phyloP scores from a whole-genome alignment of 2,329 filamentous ascomycete species.

The Huntiella bhutanensis region DNA sequence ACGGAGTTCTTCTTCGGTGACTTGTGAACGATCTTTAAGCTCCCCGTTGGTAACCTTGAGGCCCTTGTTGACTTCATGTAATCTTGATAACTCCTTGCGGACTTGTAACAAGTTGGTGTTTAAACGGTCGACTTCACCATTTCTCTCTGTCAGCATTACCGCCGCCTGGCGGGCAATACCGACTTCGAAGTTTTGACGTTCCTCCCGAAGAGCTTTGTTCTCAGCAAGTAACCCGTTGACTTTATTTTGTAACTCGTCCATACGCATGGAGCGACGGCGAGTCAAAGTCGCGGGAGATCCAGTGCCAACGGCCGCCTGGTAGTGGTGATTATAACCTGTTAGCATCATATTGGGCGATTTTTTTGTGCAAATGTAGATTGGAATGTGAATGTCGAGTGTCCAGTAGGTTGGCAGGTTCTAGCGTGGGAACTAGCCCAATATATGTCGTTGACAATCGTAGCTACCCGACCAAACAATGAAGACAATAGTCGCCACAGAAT shows the following conservation, averaged over 20 bases:
- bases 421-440: background rate
- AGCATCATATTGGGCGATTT: conserved; percentile 8
- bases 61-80: conserved; percentile 67
- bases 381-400: no score
- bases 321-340: conserved; percentile 9
- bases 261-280: conserved; percentile 93
- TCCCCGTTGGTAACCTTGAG: conserved; percentile 60
- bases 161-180: conserved; percentile 46
- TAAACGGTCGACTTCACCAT: conserved; percentile 70
- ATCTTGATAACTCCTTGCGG: conserved; percentile 60
- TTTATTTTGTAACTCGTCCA: conserved; percentile 72
- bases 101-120: conserved; percentile 61
- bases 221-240: conserved; percentile 74
- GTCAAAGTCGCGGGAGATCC: conserved; percentile 85
- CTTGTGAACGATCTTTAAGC: conserved; percentile 50
- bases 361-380: no score
- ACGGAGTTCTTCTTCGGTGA: conserved; percentile 49
- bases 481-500: background rate
- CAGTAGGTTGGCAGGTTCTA: background rate
- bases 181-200: conserved; percentile 50
- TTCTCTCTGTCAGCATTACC: conserved; percentile 57
- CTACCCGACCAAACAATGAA: background rate
- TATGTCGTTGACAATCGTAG: background rate
- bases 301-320: conserved; percentile 83
- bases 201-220: conserved; percentile 61